A percentile compares a stretch with the other conserved stretches of the same genome.
Evolutionary conservation across 2,329 filamentous ascomycete species (phyloP).

Genomic region (Penicillium sp.): DNA sequence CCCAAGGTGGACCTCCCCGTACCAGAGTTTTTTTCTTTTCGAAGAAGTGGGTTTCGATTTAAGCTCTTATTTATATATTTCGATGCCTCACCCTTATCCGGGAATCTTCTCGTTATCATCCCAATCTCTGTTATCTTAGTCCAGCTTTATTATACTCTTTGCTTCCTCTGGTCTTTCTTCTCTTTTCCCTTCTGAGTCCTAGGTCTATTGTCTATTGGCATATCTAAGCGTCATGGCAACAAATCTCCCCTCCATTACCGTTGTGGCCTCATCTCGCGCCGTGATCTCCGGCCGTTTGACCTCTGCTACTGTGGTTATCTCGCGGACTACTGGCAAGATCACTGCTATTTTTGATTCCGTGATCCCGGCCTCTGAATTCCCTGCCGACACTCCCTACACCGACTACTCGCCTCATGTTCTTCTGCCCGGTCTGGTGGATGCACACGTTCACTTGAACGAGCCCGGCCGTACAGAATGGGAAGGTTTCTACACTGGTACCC

Average conservation of each 20-base stretch:
- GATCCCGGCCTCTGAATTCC: slow-evolving; percentile 73
- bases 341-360: slow-evolving; percentile 70
- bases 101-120: background rate
- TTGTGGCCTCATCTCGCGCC: slow-evolving; percentile 80
- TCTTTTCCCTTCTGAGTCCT: too few species aligned
- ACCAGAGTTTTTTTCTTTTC: background rate
- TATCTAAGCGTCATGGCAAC: slow-evolving; percentile 18
- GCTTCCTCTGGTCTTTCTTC: background rate
- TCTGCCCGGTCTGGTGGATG: slow-evolving; percentile 88
- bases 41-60: background rate
- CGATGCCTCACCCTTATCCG: slow-evolving; percentile 3
- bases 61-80: slow-evolving; percentile 10
- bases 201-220: background rate
- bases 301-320: slow-evolving; percentile 80
- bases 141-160: background rate
- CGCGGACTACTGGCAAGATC: slow-evolving; percentile 78
- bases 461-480: slow-evolving; percentile 98
- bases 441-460: slow-evolving; percentile 96
- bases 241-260: slow-evolving; percentile 56
- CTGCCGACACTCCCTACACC: slow-evolving; percentile 68
- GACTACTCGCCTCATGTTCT: slow-evolving; percentile 84
- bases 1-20: background rate
- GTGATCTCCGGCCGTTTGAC: slow-evolving; percentile 75
- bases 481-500: slow-evolving; percentile 91
- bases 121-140: background rate